Conservation (phyloP, 1,284 basidiomycete species). For the Singerocomus inundabilis region DNA sequence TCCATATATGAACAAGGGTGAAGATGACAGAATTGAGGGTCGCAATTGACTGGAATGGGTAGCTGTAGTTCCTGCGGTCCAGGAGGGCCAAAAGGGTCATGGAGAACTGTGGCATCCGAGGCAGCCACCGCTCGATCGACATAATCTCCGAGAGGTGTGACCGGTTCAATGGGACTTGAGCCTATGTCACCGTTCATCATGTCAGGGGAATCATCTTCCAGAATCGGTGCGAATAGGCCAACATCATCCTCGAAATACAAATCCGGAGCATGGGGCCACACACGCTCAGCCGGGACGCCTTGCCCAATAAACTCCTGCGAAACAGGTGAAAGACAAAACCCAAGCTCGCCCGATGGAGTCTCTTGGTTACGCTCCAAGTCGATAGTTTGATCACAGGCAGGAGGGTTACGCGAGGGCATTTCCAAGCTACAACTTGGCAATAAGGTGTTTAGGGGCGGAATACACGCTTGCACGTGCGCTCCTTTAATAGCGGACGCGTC, state of each 20-base stretch:
- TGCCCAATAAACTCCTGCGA: conserved; percentile 14
- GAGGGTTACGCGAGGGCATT: conserved; percentile 14
- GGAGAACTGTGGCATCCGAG: conserved; percentile 28
- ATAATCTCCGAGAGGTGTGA: conserved; percentile 73
- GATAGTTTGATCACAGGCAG: conserved; percentile 41
- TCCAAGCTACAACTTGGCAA: conserved; percentile 21
- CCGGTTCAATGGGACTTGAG: conserved; percentile 68
- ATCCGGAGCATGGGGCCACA: conserved; percentile 23
- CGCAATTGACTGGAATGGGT: conserved; percentile 18
- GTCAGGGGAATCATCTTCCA: conserved; percentile 66
- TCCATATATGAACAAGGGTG: conserved; percentile 15
- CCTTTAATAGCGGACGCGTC: conserved; percentile 81
- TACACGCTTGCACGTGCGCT: conserved; percentile 73
- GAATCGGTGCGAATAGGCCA: conserved; percentile 59
- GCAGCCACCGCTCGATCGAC: conserved; percentile 67
- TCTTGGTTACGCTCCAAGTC: conserved; percentile 27
- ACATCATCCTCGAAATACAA: conserved; percentile 37
- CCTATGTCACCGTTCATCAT: conserved; percentile 46
- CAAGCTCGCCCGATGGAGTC: conserved; percentile 21
- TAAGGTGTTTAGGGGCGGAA: conserved; percentile 64
- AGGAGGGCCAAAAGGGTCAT: conserved; percentile 18
- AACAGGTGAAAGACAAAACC: conserved; percentile 14
- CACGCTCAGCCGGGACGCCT: conserved; percentile 3
- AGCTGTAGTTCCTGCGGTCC: conserved; percentile 24
- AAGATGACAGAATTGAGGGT: conserved; percentile 19